phyloP scores from a whole-genome alignment of 1,284 basidiomycete species.

The Chalciporus sp. region DNA sequence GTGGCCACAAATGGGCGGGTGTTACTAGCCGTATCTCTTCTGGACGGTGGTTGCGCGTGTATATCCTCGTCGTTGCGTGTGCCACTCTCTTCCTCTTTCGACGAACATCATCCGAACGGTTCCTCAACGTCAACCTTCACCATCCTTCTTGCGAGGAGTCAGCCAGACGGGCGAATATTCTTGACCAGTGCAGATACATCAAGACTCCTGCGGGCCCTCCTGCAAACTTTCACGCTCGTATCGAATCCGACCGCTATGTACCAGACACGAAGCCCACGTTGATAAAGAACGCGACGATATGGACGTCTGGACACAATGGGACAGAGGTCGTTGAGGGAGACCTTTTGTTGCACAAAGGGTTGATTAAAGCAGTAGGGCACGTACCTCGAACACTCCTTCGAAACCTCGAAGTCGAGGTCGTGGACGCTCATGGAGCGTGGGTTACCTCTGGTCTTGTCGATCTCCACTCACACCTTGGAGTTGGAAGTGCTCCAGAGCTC shows the following conservation, averaged over 20 bases:
- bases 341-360: constrained; percentile 53
- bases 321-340: constrained; percentile 65
- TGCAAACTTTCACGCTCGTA: constrained; percentile 52
- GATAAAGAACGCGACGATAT: constrained; percentile 75
- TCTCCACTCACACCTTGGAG: constrained; percentile 79
- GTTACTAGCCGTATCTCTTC: not conserved
- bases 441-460: constrained; percentile 76
- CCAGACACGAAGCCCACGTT: constrained; percentile 58
- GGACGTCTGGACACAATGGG: constrained; percentile 70
- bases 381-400: constrained; percentile 37
- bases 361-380: constrained; percentile 51
- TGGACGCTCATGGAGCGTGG: constrained; percentile 66
- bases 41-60: not conserved
- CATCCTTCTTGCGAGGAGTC: constrained; percentile 10
- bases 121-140: not conserved
- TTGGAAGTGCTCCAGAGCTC: constrained; percentile 62
- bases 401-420: constrained; percentile 36
- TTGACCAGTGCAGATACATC: constrained; percentile 50
- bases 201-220: constrained; percentile 49
- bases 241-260: constrained; percentile 65
- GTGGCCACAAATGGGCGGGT: not conserved
- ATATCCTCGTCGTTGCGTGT: not conserved
- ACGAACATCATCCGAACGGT: not conserved
- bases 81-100: not conserved
- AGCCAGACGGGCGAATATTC: constrained; percentile 31